Evolutionary conservation across 2,329 filamentous ascomycete species (phyloP).

Genomic region (Fusarium duplospermum): DNA sequence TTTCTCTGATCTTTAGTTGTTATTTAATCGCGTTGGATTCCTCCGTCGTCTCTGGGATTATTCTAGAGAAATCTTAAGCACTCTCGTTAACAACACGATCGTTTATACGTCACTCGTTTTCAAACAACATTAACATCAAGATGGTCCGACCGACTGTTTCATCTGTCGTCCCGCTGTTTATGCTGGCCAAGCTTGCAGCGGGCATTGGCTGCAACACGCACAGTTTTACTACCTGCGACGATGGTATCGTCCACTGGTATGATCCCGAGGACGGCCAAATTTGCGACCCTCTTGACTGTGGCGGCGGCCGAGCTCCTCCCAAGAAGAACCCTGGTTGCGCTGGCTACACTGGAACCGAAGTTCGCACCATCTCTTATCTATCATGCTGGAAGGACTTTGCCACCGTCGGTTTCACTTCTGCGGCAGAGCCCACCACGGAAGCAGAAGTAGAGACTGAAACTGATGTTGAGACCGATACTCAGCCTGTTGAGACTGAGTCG

Average conservation of each 20-base stretch:
- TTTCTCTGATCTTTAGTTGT: background rate
- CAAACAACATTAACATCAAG: background rate
- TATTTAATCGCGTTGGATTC: background rate
- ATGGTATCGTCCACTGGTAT: constrained; percentile 51
- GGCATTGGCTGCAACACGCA: constrained; percentile 27
- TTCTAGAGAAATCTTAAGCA: background rate
- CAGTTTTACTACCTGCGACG: constrained; percentile 33
- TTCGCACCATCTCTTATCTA: constrained; percentile 20
- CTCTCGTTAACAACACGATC: constrained; percentile 1
- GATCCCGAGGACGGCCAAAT: constrained; percentile 64
- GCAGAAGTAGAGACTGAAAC: background rate
- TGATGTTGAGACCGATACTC: background rate
- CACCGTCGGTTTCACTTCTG: background rate
- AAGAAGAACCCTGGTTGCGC: constrained; percentile 63
- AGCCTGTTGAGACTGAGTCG: background rate
- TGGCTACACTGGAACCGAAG: constrained; percentile 54
- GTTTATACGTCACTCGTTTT: background rate
- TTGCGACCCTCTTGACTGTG: constrained; percentile 64
- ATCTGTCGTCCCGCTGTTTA: constrained; percentile 3
- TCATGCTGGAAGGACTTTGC: constrained; percentile 31
- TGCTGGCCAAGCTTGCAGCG: constrained; percentile 20
- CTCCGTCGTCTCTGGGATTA: background rate
- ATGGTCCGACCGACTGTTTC: constrained; percentile 19
- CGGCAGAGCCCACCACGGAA: background rate
- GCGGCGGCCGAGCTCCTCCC: constrained; percentile 63